A percentile compares a stretch with the other conserved stretches of the same genome.
phyloP scores from a whole-genome alignment of 192 early-diverging fungal genomes.

The Globomyces pollinis-pini region DNA sequence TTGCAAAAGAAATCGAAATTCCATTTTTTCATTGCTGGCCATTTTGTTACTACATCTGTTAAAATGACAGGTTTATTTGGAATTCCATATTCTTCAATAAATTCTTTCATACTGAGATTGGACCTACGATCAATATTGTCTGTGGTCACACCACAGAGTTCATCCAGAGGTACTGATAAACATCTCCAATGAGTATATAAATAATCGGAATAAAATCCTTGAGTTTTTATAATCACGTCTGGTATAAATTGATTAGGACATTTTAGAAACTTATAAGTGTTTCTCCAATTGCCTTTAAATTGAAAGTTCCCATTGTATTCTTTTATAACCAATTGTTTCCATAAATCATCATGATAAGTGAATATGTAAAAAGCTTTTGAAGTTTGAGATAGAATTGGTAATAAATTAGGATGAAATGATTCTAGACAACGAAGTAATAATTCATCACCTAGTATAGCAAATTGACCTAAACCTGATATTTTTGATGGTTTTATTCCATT shows the following conservation, averaged over 20 bases:
- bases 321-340: conserved; percentile 42
- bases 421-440: conserved; percentile 43
- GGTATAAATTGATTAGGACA: conserved; percentile 16
- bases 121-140: conserved; percentile 48
- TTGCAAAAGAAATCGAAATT: conserved; percentile 38
- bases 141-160: conserved; percentile 21
- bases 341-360: conserved; percentile 50
- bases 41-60: conserved; percentile 53
- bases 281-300: conserved; percentile 48
- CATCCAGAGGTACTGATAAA: conserved; percentile 27
- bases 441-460: conserved; percentile 42
- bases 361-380: conserved; percentile 46
- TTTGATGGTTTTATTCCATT: conserved; percentile 7
- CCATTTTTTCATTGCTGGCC: conserved; percentile 55
- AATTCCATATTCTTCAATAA: conserved; percentile 36
- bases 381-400: conserved; percentile 36
- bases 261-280: conserved; percentile 39
- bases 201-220: conserved; percentile 53
- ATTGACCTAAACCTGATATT: conserved; percentile 36
- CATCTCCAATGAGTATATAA: conserved; percentile 55
- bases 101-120: conserved; percentile 28
- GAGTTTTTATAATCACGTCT: conserved; percentile 24
- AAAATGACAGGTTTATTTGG: conserved; percentile 57
- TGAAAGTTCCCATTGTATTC: conserved; percentile 44
- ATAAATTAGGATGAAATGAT: conserved; percentile 13